Base-by-base conservation (phyloP, 2,329 filamentous ascomycete species). In the Aspergillus sp. region DNA sequence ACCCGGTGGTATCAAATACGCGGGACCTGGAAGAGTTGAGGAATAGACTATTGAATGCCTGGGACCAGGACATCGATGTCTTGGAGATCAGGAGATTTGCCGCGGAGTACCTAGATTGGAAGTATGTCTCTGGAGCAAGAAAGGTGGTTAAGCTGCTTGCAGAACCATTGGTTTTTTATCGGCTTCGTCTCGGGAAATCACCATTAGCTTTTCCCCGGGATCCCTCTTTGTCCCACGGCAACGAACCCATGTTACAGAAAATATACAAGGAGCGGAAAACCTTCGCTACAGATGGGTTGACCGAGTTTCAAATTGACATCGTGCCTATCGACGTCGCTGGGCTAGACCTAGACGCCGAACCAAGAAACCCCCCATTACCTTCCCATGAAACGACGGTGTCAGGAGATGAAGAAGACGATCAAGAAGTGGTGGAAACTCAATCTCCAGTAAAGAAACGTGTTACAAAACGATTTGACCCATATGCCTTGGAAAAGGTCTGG, bases 91-190 rank as follows among this genome's bases (percentile, higher is more conserved):
- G 91, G 31, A 75, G 77, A 10, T 96, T 95, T 61, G 79, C 84
- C 0, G 76, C 78, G 1, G 83, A 94, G 50, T 85, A 84, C 0
- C 94, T 98, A 52, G 89, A 90, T 46, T 98, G 93, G 93, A 81
- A 78, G 5, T 85, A 83, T 54, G 78, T 83, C 27, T 77, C 77
- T 40, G 91, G 90, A 0, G 90, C 90, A 11, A 79, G 86, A 58
- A 95, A 95, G 59, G 87, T 95, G 48, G 83, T 95, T 27, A 80
- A 85, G 10, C 85, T 87, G 27, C 70, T 97, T 8, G 86, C 89
- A 0, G 87, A 89, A 8, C 82, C 85, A 6, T 68, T 97, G 1
- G 71, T 97, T 82, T 10, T 79, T 78, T 47, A 82, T 78, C 47
- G 72, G 83, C 50, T 74, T 57, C 56, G 59, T 50, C 57, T 64